phyloP scores from a whole-genome alignment of 2,329 filamentous ascomycete species.

The Leptographium lundbergii region DNA sequence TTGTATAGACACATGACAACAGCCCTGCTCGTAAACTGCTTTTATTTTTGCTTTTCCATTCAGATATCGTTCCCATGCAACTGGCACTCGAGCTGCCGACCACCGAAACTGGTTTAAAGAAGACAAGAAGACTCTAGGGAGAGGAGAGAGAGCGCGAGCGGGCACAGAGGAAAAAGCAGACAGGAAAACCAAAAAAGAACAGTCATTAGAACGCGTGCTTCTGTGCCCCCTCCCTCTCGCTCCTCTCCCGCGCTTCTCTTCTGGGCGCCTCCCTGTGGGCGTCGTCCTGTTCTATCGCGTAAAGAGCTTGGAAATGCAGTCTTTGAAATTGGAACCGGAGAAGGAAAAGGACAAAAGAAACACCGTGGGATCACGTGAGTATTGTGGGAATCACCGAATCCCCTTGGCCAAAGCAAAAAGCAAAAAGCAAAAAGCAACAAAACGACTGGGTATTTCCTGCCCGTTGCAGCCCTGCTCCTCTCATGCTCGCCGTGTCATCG shows the following conservation, averaged over 20 bases:
- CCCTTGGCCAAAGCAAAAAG: neutral
- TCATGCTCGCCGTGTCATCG: conserved; percentile 41
- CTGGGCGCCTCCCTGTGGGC: neutral
- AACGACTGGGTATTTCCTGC: neutral
- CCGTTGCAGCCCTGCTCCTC: neutral
- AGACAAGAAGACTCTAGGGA: neutral
- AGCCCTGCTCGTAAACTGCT: neutral
- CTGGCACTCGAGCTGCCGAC: neutral
- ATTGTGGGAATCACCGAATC: too few species aligned
- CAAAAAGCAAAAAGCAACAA: neutral
- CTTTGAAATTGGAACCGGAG: neutral
- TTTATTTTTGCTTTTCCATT: neutral
- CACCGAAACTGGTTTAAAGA: neutral
- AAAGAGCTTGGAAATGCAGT: neutral
- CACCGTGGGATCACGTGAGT: too few species aligned
- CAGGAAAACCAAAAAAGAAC: neutral
- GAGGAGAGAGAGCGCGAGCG: neutral
- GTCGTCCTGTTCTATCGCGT: neutral
- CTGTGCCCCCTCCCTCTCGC: neutral
- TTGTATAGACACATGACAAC: neutral
- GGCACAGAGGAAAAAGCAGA: neutral
- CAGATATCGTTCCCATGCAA: neutral
- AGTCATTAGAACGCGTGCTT: neutral
- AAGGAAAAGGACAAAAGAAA: neutral
- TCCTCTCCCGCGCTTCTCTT: neutral